These are phyloP conservation scores for Yamadazyma dushanensis DNA, from an alignment of 1,139 yeast genomes.

Conservation along the genomic window DNA sequence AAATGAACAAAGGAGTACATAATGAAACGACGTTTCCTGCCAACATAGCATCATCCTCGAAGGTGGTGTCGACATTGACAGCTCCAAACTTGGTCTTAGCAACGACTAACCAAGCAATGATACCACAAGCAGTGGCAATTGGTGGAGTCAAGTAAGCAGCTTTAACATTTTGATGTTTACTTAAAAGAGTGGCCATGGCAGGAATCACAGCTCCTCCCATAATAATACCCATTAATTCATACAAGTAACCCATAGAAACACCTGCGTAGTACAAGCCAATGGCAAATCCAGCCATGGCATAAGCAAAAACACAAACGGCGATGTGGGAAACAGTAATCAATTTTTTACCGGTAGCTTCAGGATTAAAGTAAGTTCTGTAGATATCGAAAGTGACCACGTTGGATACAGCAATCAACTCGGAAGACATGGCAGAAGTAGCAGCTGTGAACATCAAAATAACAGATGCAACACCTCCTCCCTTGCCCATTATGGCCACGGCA, in stretches of 20 bases:
- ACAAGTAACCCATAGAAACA: constrained; percentile 81
- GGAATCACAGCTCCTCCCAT: constrained; percentile 87
- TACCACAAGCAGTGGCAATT: constrained; percentile 59
- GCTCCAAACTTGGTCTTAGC: constrained; percentile 54
- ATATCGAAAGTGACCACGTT: constrained; percentile 83
- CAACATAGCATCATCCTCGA: constrained; percentile 79
- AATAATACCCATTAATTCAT: constrained; percentile 84
- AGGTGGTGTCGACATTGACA: constrained; percentile 63
- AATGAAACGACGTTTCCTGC: constrained; percentile 85
- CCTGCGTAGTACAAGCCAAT: constrained; percentile 81
- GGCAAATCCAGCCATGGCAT: constrained; percentile 78
- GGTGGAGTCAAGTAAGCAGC: constrained; percentile 66
- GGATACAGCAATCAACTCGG: constrained; percentile 85
- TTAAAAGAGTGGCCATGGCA: constrained; percentile 67
- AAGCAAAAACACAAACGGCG: constrained; percentile 63
- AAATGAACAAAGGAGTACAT: constrained; percentile 66
- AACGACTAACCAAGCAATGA: constrained; percentile 65
- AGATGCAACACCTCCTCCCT: constrained; percentile 82
- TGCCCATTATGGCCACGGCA: constrained; percentile 80
- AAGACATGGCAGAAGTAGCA: constrained; percentile 78
- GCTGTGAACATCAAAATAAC: constrained; percentile 81
- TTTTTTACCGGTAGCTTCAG: constrained; percentile 70
- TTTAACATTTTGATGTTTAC: constrained; percentile 60
- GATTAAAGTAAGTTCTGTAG: constrained; percentile 77
- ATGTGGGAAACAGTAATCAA: constrained; percentile 68